Base-by-base conservation (phyloP, 176 grass and related monocot genomes). In the Raddia distichophylla region DNA sequence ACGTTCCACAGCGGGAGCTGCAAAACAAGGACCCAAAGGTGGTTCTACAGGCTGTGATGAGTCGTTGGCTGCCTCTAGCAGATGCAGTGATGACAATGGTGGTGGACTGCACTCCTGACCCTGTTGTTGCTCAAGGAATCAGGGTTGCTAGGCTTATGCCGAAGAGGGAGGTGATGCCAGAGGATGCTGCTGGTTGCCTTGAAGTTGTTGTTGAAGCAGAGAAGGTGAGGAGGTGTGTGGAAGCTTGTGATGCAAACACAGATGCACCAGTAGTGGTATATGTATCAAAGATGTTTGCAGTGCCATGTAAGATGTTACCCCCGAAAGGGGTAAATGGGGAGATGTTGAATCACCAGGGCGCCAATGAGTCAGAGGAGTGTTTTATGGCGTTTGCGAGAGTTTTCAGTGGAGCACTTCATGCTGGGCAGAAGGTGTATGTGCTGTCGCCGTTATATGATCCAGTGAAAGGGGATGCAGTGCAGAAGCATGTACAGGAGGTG, bases 371-470 rank as follows among this genome's bases (percentile, higher is more conserved):
- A 14, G 92, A 92, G 3, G 95, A 98, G 37, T 94, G 92, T n/a
- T 98, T 98, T 67, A 64, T 98, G 78, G 95, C 95, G 15, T 98
- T 98, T 61, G 95, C 95, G 10, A 92, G 95, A 84, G 88, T 94
- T 75, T 98, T 98, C 74, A 87, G 95, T 57, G 95, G 95, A 0
- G 83, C 92, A 34, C 80, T 98, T 64, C 84, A 40, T 79, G 82
- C 90, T 50, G 90, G 90, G 37, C 92, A 94, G 81, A 94, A 90
- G 66, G 83, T 98, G 22, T 94, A 91, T 79, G 95, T 98, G 81
- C 79, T 98, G 6, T 98, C 92, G 0, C 65, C 95, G 43, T 80
- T 94, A 47, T 94, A 94, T 83, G 90, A 98, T 91, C 95, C 90
- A 12, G 47, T 91, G 56, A 98, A 91, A 89, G 82, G 92, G 18